Percentiles rank a stretch among this genome's conserved stretches.
phyloP scores from a whole-genome alignment of 2,329 filamentous ascomycete species.

The Ophiostoma novo-ulmi region DNA sequence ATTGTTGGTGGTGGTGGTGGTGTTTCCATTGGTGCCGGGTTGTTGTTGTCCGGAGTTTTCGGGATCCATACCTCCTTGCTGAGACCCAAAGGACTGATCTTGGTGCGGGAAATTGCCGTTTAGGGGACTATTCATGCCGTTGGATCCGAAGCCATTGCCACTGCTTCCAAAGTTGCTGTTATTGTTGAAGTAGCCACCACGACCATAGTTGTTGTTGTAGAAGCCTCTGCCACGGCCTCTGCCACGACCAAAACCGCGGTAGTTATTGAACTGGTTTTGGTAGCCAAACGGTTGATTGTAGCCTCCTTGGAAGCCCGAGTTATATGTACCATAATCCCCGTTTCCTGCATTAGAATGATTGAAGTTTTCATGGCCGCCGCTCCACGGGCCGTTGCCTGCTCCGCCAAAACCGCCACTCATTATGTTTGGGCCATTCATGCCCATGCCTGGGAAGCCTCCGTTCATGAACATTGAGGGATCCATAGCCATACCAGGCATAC shows the following conservation, averaged over 20 bases:
- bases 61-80: slow-evolving; percentile 11
- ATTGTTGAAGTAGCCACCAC: slow-evolving; percentile 49
- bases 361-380: slow-evolving; percentile 83
- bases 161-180: slow-evolving; percentile 33
- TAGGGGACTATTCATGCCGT: slow-evolving; percentile 3
- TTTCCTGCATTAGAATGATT: slow-evolving; percentile 76
- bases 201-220: slow-evolving; percentile 50
- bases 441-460: slow-evolving; percentile 68
- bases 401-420: slow-evolving; percentile 64
- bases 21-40: neutral
- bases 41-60: neutral
- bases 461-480: slow-evolving; percentile 78
- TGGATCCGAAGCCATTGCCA: slow-evolving; percentile 11
- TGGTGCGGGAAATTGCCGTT: slow-evolving; percentile 16
- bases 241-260: slow-evolving; percentile 61
- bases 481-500: slow-evolving; percentile 66
- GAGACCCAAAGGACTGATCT: slow-evolving; percentile 15
- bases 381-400: slow-evolving; percentile 70
- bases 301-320: slow-evolving; percentile 71
- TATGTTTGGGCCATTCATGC: slow-evolving; percentile 74
- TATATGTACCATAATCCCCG: slow-evolving; percentile 76
- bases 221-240: slow-evolving; percentile 62
- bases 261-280: slow-evolving; percentile 73
- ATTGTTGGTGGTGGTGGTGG: neutral
- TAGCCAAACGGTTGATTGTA: slow-evolving; percentile 75